A percentile compares a stretch with the other conserved stretches of the same genome.
Conservation (phyloP, 73 alveolate genomes). For the Paramecium primaurelia region DNA sequence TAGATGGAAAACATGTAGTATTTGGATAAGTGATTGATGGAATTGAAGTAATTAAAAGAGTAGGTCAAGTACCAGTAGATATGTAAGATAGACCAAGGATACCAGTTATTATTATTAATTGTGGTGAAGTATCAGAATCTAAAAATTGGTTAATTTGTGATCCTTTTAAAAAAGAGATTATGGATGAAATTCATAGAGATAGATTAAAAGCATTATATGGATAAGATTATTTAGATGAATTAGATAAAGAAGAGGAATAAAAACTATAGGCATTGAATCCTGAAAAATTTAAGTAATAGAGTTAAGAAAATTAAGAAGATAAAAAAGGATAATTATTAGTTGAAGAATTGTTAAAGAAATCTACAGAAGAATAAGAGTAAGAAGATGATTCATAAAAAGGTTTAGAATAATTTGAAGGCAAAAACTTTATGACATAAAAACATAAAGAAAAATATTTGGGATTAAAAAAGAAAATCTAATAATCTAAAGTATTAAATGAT, state of each 20-base stretch:
- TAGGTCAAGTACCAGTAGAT: conserved; percentile 77
- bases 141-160: conserved; percentile 20
- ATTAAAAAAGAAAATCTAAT: not conserved
- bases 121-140: conserved; percentile 79
- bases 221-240: not conserved
- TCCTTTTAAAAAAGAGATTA: conserved; percentile 28
- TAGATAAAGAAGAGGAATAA: not conserved
- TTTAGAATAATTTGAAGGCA: not conserved
- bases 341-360: not conserved
- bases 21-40: conserved; percentile 98
- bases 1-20: conserved; percentile 92
- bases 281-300: not conserved
- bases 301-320: not conserved
- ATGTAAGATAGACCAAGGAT: conserved; percentile 88
- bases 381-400: not conserved
- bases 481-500: conserved; percentile 41
- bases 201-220: conserved; percentile 31
- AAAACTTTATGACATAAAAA: not conserved
- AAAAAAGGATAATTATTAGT: not conserved
- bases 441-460: not conserved
- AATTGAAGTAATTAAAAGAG: conserved; percentile 75
- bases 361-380: not conserved
- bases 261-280: too few species aligned
- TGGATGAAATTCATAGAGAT: conserved; percentile 34
- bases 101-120: conserved; percentile 82